Percentiles rank a stretch among this genome's conserved stretches.
These are phyloP conservation scores for Fusarium verrucosum DNA, from an alignment of 2,329 filamentous ascomycete genomes.

Conservation along the genomic window DNA sequence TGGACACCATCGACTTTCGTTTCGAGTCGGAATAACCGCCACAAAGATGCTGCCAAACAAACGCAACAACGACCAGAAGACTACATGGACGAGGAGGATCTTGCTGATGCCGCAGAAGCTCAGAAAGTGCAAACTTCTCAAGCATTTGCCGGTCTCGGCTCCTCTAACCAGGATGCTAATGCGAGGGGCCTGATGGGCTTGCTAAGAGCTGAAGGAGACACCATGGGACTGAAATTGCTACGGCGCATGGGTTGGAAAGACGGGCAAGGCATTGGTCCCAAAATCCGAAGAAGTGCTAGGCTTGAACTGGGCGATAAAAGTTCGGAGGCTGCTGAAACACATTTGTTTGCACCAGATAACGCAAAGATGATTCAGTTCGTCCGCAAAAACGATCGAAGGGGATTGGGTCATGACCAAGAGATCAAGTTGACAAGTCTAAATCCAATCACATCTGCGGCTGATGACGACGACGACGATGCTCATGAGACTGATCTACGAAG, in stretches of 20 bases:
- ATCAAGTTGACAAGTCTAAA: conserved; percentile 57
- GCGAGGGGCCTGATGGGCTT: conserved; percentile 72
- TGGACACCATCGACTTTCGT: conserved; percentile 94
- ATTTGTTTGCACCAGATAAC: conserved; percentile 89
- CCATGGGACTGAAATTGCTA: conserved; percentile 85
- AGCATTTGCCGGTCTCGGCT: conserved; percentile 79
- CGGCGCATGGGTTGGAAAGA: conserved; percentile 96
- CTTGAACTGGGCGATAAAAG: conserved; percentile 60
- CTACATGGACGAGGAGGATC: conserved; percentile 98
- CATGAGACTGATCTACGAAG: conserved; percentile 8
- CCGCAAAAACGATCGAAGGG: conserved; percentile 74
- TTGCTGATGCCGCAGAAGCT: conserved; percentile 84
- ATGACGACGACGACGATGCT: conserved; percentile 55
- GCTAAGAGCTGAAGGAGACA: conserved; percentile 77
- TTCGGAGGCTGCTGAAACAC: conserved; percentile 57
- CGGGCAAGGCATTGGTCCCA: conserved; percentile 91
- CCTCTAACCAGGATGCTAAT: conserved; percentile 65
- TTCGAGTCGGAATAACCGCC: conserved; percentile 83
- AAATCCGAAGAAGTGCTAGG: conserved; percentile 77
- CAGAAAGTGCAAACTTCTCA: conserved; percentile 76
- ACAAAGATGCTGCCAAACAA: conserved; percentile 70
- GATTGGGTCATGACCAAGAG: conserved; percentile 73
- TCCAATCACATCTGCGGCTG: conserved; percentile 32
- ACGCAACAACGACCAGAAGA: conserved; percentile 78
- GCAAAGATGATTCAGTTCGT: conserved; percentile 72